Percentiles rank a stretch among this genome's conserved stretches.
phyloP scores from a whole-genome alignment of 495 filamentous ascomycete genomes.

The Hypoxylon cercidicola region DNA sequence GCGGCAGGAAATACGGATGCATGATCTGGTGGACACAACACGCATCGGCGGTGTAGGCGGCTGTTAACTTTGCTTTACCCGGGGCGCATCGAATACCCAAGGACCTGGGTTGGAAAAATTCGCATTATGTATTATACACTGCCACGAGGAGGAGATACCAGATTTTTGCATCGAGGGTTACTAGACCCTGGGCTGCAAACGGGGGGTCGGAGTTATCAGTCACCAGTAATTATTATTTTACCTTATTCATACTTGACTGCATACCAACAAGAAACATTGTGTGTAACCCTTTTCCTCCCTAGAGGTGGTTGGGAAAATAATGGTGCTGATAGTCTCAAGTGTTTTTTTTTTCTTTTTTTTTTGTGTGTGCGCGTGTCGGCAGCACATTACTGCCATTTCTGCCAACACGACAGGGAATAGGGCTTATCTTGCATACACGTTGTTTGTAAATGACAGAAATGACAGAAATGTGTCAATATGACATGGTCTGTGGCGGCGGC shows the following conservation, averaged over 20 bases:
- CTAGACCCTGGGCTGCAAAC: slow-evolving; percentile 37
- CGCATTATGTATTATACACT: slow-evolving; percentile 27
- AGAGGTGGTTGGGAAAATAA: too few relatives aligned
- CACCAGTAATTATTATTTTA: slow-evolving; percentile 4
- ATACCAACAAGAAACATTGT: too few relatives aligned
- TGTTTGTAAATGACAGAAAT: not conserved
- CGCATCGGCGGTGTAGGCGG: slow-evolving; percentile 25
- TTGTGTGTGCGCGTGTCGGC: too few relatives aligned
- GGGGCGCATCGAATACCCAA: slow-evolving; percentile 37
- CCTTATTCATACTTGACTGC: not conserved
- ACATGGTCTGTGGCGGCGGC: slow-evolving; percentile 13
- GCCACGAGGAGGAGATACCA: slow-evolving; percentile 42
- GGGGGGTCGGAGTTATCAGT: slow-evolving; percentile 22
- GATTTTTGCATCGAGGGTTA: slow-evolving; percentile 44
- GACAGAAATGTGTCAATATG: slow-evolving; percentile 4
- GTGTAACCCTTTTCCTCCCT: not conserved
- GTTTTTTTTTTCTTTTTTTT: too few relatives aligned
- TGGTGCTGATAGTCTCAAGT: too few relatives aligned
- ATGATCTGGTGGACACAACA: slow-evolving; percentile 35
- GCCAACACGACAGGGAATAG: not conserved
- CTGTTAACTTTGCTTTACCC: slow-evolving; percentile 35
- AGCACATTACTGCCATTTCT: not conserved
- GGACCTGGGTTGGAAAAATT: slow-evolving; percentile 28
- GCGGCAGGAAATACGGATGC: slow-evolving; percentile 19
- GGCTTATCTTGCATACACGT: not conserved